Evolutionary conservation across 2,329 filamentous ascomycete genomes (phyloP), one percentile per base, ranked within the genome.

Genomic region (Corniculantispora saksenae): DNA sequence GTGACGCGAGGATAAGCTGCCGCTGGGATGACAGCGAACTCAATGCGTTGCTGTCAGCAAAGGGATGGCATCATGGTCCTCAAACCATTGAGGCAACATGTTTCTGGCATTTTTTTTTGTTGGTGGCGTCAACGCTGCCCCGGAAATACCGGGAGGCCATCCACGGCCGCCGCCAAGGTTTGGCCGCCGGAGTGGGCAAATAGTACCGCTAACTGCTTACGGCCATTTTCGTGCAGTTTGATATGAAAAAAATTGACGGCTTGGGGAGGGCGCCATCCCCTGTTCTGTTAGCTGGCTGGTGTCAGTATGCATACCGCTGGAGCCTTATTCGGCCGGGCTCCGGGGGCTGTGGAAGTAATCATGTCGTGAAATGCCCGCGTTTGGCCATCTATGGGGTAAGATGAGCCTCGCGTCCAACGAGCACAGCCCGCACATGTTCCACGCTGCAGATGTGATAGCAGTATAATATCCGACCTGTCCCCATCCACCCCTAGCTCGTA

Each of bases 391-490:
- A 45, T 10, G 50, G 50, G 59, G 48, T 23, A 19, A 55, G n/a
- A 29, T 19, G 38, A n/a, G 60, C 51, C 40, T 63, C 27, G 29
- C 43, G 48, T 40, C 10, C 48, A 48, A 56, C 51, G 27, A 56
- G 61, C 61, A 63, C 61, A 48, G 61, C 61, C 61, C 60, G 51
- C 50, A 25, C 50, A 55, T 47, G 50, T 19, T 35, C 8, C 38
- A 15, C 43, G n/a, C 40, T 8, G 48, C n/a, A 23, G 21, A 13
- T 47, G n/a, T 55, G 38, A 62, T 55, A 32, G 1, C 25, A 21
- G 17, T 53, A 62, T 62, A 55, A 55, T 62, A 62, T 55, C 60
- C 60, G 50, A 54, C 38, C 27, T 47, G 51, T 55, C 50, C 50
- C 60, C 60, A 32, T 53, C 25, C 32, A 15, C 25, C 48, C 59